Evolutionary conservation across 202 grass and related monocot genomes (phyloP), one percentile per base, ranked within the genome.

Genomic region (Brachypodium distachyon): DNA sequence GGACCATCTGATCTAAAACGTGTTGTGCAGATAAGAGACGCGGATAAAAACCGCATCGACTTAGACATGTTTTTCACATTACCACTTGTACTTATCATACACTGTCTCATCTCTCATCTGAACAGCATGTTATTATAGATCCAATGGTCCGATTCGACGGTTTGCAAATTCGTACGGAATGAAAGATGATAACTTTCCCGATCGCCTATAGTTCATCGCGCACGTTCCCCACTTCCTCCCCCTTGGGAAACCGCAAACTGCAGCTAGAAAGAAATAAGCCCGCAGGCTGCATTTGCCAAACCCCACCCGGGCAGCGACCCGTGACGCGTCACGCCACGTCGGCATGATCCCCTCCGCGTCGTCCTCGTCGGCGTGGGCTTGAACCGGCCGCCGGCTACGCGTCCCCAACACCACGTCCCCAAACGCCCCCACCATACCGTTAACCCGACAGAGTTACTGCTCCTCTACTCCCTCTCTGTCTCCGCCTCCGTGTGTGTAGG

Each of bases 391-490:
- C 6, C 44, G 13, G 79, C 87, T 89, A 67, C 87, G 61, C 49
- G 76, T 86, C 92, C 83, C 84, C 81, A 48, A 60, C 23, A 3
- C 16, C 8, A 36, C 68, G 25, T 78, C 67, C 73, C 73, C 87
- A 70, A n/a, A 47, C 76, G 42, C 33, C 22, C 28, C 43, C 28
- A 57, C 32, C 49, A 60, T 85, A 53, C 66, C 70, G 84, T 81
- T 89, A 83, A 38, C 87, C 84, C 19, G 48, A 53, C 84, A 80
- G 74, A 83, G 67, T 77, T 78, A 88, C 92, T 84, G 83, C 81
- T 81, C 57, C 34, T 56, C 72, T 49, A 51, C 75, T 37, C 32
- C 5, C 25, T 2, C 16, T 11, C 39, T 6, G 6, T 27, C 38
- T 21, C n/a, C n/a, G 25, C 57, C 6, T 9, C 32, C 17, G 2